Conservation (phyloP, 1,139 yeast species). For the Candida mesenterica region DNA sequence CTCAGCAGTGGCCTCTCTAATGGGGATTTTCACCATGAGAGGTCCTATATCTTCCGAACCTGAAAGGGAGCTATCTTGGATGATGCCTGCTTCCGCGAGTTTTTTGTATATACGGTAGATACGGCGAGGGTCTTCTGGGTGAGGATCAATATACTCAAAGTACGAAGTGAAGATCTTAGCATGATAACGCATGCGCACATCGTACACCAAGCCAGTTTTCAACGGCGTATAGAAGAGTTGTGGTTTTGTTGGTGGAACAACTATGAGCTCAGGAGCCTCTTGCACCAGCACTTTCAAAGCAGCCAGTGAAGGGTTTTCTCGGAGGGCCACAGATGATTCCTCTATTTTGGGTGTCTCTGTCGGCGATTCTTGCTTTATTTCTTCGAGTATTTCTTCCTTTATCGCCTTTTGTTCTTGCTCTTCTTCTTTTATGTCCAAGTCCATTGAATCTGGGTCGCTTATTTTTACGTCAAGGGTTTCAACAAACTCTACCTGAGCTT, state of each 20-base stretch:
- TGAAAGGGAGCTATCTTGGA: slow-evolving; percentile 74
- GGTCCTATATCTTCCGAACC: slow-evolving; percentile 88
- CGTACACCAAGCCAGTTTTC: slow-evolving; percentile 93
- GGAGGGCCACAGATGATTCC: no score
- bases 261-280: slow-evolving; percentile 28
- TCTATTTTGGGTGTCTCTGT: no score
- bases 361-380: no score
- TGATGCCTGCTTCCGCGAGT: slow-evolving; percentile 89
- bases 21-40: slow-evolving; percentile 83
- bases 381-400: no score
- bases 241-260: slow-evolving; percentile 56
- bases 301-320: no score
- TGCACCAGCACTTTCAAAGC: no score
- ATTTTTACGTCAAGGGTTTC: no score
- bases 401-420: no score
- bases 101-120: slow-evolving; percentile 91
- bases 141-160: slow-evolving; percentile 94
- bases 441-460: no score
- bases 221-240: slow-evolving; percentile 64
- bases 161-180: slow-evolving; percentile 91
- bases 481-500: no score
- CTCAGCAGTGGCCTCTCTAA: slow-evolving; percentile 82
- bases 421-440: no score
- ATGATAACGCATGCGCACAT: slow-evolving; percentile 96
- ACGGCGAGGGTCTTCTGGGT: slow-evolving; percentile 98